phyloP scores from a whole-genome alignment of 345 rosid species.

The Arabis hirsuta region DNA sequence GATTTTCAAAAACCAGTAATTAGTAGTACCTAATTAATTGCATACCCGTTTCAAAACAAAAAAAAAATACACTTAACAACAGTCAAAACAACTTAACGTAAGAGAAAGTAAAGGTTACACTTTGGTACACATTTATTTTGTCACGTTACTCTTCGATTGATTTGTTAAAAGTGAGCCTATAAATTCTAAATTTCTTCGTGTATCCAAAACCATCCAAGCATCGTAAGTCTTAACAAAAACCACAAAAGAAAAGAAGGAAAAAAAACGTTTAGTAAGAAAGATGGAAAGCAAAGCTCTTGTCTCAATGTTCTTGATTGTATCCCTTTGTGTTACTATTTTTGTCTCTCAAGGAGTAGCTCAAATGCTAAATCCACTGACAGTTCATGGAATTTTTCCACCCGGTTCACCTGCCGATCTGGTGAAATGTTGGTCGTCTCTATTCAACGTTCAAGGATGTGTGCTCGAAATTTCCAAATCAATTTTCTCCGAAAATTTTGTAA shows the following conservation, averaged over 20 bases:
- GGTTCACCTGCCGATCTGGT: constrained; percentile 5
- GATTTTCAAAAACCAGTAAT: too few relatives aligned
- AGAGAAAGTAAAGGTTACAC: not conserved
- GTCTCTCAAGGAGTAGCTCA: constrained; percentile 18
- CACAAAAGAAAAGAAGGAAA: too few relatives aligned
- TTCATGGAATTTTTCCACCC: not conserved
- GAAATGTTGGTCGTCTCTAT: constrained; percentile 22
- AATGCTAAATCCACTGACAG: not conserved
- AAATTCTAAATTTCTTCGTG: constrained; percentile 1
- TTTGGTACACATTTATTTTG: not conserved
- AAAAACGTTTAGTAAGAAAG: not conserved
- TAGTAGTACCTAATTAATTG: too few relatives aligned
- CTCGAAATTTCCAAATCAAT: constrained; percentile 16
- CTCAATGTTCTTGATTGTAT: not conserved
- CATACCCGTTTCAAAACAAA: too few relatives aligned
- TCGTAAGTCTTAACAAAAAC: not conserved
- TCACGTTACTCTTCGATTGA: not conserved
- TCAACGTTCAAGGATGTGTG: constrained; percentile 16
- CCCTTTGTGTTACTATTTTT: not conserved
- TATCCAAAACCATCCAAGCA: constrained; percentile 13
- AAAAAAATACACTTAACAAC: too few relatives aligned
- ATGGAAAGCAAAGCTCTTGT: not conserved
- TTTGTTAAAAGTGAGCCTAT: not conserved
- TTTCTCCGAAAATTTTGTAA: constrained; percentile 8
- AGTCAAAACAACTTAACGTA: too few relatives aligned